Percentiles rank a stretch among this genome's conserved stretches.
Evolutionary conservation across 345 rosid genomes (phyloP).

Genomic region (Passiflora organensis): DNA sequence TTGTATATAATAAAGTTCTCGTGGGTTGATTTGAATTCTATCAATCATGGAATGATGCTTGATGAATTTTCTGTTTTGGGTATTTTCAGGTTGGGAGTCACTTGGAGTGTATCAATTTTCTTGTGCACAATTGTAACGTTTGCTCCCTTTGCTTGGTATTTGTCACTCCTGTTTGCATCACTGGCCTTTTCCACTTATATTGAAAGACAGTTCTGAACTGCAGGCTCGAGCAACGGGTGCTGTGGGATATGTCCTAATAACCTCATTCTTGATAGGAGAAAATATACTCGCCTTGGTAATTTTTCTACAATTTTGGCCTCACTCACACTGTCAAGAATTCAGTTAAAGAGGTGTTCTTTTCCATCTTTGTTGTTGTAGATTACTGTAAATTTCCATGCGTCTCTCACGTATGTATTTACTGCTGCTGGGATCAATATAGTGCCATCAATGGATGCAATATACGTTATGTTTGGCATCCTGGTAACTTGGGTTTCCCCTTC

Average conservation of each 20-base stretch:
- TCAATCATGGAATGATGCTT: conserved; percentile 5
- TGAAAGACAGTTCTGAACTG: conserved; percentile 20
- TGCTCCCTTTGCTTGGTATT: conserved; percentile 20
- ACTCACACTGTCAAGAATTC: not conserved
- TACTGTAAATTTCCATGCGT: conserved; percentile 83
- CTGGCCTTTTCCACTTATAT: conserved; percentile 9
- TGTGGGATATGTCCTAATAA: conserved; percentile 72
- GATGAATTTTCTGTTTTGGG: conserved; percentile 5
- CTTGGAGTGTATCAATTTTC: conserved; percentile 72
- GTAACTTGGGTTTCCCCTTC: conserved; percentile 28
- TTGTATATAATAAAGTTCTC: not conserved
- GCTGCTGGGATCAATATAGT: conserved; percentile 65
- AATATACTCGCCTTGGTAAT: conserved; percentile 84
- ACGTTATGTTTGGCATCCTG: conserved; percentile 69
- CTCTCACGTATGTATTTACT: conserved; percentile 59
- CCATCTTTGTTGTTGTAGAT: conserved; percentile 48
- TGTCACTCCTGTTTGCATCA: conserved; percentile 18
- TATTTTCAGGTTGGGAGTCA: conserved; percentile 52
- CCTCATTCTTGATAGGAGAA: conserved; percentile 89
- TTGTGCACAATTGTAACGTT: conserved; percentile 71
- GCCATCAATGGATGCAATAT: conserved; percentile 79
- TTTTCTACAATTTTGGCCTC: conserved; percentile 3
- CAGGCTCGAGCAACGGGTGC: conserved; percentile 82
- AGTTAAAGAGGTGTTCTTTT: conserved; percentile 4
- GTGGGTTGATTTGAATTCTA: not conserved